These are phyloP conservation scores for Arabidopsis hybrid DNA, from an alignment of 441 rosid species.

Conservation along the genomic window DNA sequence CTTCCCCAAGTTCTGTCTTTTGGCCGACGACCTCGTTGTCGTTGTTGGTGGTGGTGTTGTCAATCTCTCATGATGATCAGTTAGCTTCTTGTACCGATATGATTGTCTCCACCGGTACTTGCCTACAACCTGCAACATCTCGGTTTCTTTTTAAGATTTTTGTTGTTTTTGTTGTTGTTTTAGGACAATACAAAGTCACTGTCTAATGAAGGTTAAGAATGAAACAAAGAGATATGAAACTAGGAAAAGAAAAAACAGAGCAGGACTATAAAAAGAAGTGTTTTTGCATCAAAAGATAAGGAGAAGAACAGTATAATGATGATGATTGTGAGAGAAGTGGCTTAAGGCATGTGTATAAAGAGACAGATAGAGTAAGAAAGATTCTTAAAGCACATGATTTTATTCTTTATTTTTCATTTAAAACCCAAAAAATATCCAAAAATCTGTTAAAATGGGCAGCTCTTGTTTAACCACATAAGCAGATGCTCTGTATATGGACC, in stretches of 20 bases:
- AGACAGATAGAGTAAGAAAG: slow-evolving; percentile 35
- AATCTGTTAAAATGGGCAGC: slow-evolving; percentile 29
- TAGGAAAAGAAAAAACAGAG: not conserved
- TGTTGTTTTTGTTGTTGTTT: slow-evolving; percentile 6
- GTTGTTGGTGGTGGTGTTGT: not conserved
- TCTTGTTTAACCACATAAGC: slow-evolving; percentile 37
- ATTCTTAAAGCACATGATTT: slow-evolving; percentile 42
- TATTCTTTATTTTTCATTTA: slow-evolving; percentile 29
- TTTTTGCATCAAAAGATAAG: slow-evolving; percentile 24
- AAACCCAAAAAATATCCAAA: slow-evolving; percentile 12
- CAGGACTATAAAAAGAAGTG: slow-evolving; percentile 1
- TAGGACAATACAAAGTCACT: slow-evolving; percentile 5
- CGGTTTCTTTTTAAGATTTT: not conserved
- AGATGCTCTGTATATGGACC: slow-evolving; percentile 46
- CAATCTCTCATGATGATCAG: slow-evolving; percentile 15
- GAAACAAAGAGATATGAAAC: slow-evolving; percentile 17
- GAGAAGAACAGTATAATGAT: slow-evolving; percentile 20
- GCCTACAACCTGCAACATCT: slow-evolving; percentile 41
- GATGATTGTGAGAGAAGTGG: slow-evolving; percentile 30
- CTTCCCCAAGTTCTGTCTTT: slow-evolving; percentile 38
- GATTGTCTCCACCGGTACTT: slow-evolving; percentile 37
- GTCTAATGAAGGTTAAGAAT: not conserved
- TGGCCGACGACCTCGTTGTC: slow-evolving; percentile 24
- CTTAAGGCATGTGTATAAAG: slow-evolving; percentile 29
- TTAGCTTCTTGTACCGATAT: slow-evolving; percentile 43